These are phyloP conservation scores for Drechslerella dactyloides DNA, from an alignment of 2,329 filamentous ascomycete genomes.

Conservation along the genomic window DNA sequence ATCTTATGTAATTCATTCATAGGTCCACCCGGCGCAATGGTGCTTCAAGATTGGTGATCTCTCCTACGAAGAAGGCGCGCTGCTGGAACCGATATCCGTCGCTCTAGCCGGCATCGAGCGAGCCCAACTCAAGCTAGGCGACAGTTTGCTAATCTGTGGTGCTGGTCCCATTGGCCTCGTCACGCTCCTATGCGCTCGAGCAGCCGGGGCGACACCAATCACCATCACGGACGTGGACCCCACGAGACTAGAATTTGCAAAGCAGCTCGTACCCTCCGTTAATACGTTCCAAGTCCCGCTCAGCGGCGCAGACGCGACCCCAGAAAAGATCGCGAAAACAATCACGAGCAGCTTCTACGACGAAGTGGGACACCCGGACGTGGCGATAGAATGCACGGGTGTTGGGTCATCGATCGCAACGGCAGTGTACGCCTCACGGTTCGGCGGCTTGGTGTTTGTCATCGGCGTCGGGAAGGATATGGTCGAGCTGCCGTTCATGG, in stretches of 20 bases:
- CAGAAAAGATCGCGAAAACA: slow-evolving; percentile 76
- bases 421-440: slow-evolving; percentile 88
- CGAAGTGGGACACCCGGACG: slow-evolving; percentile 77
- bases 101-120: slow-evolving; percentile 87
- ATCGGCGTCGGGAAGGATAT: slow-evolving; percentile 95
- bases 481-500: slow-evolving; percentile 95
- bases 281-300: slow-evolving; percentile 79
- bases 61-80: slow-evolving; percentile 86
- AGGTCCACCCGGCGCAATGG: slow-evolving; percentile 64
- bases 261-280: slow-evolving; percentile 78
- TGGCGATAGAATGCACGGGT: slow-evolving; percentile 91
- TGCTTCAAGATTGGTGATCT: slow-evolving; percentile 92
- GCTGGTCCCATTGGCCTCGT: slow-evolving; percentile 94
- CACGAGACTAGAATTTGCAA: slow-evolving; percentile 81
- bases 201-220: slow-evolving; percentile 86
- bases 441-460: slow-evolving; percentile 95
- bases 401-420: slow-evolving; percentile 86
- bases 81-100: slow-evolving; percentile 89
- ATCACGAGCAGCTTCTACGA: slow-evolving; percentile 66
- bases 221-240: slow-evolving; percentile 95
- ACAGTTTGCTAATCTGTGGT: slow-evolving; percentile 86
- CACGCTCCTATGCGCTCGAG: slow-evolving; percentile 80
- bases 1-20: too few species aligned
- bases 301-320: slow-evolving; percentile 59
- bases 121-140: slow-evolving; percentile 79